Evolutionary conservation across 257 asterid genomes (phyloP).

Genomic region (Solanum boliviense): DNA sequence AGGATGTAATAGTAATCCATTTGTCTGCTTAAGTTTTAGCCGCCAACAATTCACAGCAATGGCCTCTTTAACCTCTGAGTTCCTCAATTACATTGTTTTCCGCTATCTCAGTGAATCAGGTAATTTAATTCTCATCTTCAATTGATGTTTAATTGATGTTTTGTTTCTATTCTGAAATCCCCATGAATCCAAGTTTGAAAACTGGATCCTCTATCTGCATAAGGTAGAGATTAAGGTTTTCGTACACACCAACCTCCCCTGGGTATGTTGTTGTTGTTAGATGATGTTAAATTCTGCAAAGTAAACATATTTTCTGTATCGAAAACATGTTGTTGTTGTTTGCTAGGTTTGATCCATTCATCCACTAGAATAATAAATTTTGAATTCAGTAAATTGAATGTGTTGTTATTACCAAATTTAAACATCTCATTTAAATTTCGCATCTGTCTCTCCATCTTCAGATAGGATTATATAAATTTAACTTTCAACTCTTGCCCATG

Average conservation of each 20-base stretch:
- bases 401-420: too few species aligned
- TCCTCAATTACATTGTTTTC: slow-evolving; percentile 70
- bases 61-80: slow-evolving; percentile 59
- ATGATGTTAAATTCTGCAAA: background rate
- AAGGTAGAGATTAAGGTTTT: too few species aligned
- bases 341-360: background rate
- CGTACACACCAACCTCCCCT: too few species aligned
- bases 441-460: too few species aligned
- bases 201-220: too few species aligned
- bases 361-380: too few species aligned
- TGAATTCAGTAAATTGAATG: background rate
- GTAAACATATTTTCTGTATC: background rate
- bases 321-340: too few species aligned
- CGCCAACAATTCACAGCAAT: slow-evolving; percentile 18
- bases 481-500: background rate
- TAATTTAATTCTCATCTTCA: background rate
- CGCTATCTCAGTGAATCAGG: slow-evolving; percentile 86
- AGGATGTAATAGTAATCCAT: background rate
- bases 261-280: background rate
- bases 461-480: too few species aligned
- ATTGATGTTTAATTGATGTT: too few species aligned
- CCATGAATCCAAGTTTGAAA: too few species aligned
- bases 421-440: too few species aligned
- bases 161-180: too few species aligned
- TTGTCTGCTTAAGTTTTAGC: background rate